phyloP scores from a whole-genome alignment of 2,329 filamentous ascomycete species.

The Ceratocystis diversiconidia region DNA sequence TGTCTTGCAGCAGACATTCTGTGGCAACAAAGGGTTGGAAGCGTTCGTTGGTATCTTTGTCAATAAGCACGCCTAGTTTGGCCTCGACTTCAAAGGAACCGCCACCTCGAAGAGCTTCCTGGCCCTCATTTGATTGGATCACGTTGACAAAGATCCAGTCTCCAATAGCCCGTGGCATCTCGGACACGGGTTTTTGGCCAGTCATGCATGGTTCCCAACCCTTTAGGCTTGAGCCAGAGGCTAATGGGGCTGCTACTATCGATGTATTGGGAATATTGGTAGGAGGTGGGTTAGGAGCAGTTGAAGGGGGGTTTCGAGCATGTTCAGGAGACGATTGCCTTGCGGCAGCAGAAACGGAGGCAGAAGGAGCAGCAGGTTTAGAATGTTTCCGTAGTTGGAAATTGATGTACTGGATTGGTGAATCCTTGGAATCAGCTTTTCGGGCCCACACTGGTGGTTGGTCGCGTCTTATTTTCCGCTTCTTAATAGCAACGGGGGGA shows the following conservation, averaged over 20 bases:
- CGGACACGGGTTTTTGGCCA: conserved; percentile 55
- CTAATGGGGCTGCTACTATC: background rate
- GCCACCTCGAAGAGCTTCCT: conserved; percentile 46
- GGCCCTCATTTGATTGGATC: conserved; percentile 50
- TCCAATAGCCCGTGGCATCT: conserved; percentile 59
- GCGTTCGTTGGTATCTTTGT: conserved; percentile 56
- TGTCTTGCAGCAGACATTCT: conserved; percentile 53
- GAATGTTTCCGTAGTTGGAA: conserved; percentile 31
- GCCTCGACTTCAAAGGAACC: conserved; percentile 86
- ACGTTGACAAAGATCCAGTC: conserved; percentile 68
- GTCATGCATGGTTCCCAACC: conserved; percentile 56
- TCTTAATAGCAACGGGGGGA: conserved; percentile 27
- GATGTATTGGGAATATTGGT: background rate
- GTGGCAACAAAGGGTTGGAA: conserved; percentile 52
- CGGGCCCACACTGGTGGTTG: conserved; percentile 37
- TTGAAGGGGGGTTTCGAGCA: conserved; percentile 24
- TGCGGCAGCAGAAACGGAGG: conserved; percentile 18
- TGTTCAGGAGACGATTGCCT: conserved; percentile 36
- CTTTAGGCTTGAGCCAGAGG: conserved; percentile 27
- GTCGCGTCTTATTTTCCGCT: conserved; percentile 25
- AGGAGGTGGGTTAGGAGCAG: conserved; percentile 19
- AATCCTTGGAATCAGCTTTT: conserved; percentile 26
- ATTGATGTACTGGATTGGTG: conserved; percentile 31
- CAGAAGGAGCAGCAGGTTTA: conserved; percentile 26
- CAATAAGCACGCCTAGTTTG: conserved; percentile 72